Evolutionary conservation across 139 green algal genomes (phyloP).

Genomic region (Nannochloris sp.): DNA sequence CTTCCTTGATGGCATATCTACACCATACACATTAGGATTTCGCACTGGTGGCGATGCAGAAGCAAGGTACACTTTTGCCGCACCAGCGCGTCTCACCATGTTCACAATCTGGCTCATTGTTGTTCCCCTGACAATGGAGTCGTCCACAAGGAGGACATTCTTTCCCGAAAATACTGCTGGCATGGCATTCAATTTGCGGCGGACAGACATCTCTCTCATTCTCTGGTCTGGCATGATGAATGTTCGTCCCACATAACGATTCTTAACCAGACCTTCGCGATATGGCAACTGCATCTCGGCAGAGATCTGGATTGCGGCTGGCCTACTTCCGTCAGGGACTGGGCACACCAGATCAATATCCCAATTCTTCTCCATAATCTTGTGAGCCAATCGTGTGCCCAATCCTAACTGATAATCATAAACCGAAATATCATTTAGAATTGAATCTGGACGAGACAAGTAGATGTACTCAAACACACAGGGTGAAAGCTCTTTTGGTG

Average conservation of each 20-base stretch:
- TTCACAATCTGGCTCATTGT: constrained; percentile 96
- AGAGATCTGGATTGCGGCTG: constrained; percentile 79
- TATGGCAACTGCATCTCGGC: constrained; percentile 84
- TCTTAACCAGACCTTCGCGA: constrained; percentile 93
- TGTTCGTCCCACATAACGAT: constrained; percentile 95
- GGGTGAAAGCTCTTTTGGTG: constrained; percentile 37
- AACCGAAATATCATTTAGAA: constrained; percentile 92
- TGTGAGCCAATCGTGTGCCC: constrained; percentile 56
- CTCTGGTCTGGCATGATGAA: constrained; percentile 99
- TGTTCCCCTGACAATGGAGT: constrained; percentile 96
- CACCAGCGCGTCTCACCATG: constrained; percentile 85
- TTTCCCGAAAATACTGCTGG: constrained; percentile 81
- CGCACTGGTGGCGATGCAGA: constrained; percentile 84
- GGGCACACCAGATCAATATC: constrained; percentile 91
- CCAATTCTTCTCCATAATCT: constrained; percentile 69
- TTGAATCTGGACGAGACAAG: constrained; percentile 78
- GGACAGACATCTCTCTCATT: constrained; percentile 75
- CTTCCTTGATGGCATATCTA: constrained; percentile 90
- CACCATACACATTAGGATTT: constrained; percentile 97
- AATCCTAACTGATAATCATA: constrained; percentile 96
- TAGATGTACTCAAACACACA: constrained; percentile 99
- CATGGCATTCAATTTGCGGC: constrained; percentile 97
- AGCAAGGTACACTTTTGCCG: constrained; percentile 92
- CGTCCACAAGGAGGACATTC: constrained; percentile 94
- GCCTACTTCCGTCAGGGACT: constrained; percentile 82